Evolutionary conservation across 768 basidiomycete species (phyloP).

Genomic region (Pulveroboletus ravenelii): DNA sequence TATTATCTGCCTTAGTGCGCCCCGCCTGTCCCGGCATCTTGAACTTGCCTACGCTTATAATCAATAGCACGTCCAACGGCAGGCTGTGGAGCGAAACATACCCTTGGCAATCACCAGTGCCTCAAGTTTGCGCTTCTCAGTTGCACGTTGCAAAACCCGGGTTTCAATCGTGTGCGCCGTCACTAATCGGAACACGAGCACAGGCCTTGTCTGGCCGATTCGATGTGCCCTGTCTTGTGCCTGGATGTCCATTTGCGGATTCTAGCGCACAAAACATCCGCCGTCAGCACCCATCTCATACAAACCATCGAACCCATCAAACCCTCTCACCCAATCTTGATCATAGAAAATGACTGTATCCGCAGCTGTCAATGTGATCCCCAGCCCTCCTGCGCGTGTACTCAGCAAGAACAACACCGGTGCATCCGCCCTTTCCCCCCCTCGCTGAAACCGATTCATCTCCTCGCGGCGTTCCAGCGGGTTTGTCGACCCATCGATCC

Average conservation of each 20-base stretch:
- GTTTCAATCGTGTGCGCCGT: constrained; percentile 88
- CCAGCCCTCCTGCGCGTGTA: constrained; percentile 92
- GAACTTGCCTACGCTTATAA: constrained; percentile 60
- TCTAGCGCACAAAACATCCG: constrained; percentile 38
- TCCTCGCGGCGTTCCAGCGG: constrained; percentile 79
- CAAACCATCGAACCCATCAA: background rate
- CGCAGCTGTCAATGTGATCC: constrained; percentile 87
- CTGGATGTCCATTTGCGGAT: constrained; percentile 95
- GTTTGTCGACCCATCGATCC: constrained; percentile 85
- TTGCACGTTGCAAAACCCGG: constrained; percentile 83
- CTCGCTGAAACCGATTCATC: constrained; percentile 80
- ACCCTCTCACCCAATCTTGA: constrained; percentile 20
- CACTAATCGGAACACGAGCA: constrained; percentile 84
- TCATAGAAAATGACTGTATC: constrained; percentile 28
- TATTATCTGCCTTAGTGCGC: constrained; percentile 54
- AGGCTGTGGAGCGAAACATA: constrained; percentile 15
- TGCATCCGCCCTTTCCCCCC: constrained; percentile 55
- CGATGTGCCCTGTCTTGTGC: constrained; percentile 95
- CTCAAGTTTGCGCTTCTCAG: constrained; percentile 86
- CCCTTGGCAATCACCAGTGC: constrained; percentile 94
- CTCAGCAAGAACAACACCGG: constrained; percentile 82
- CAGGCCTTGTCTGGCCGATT: constrained; percentile 90
- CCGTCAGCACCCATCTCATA: constrained; percentile 3
- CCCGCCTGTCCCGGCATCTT: constrained; percentile 61
- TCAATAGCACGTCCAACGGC: background rate